Base-by-base conservation (phyloP, 2,329 filamentous ascomycete species). In the Ophiostoma novo-ulmi region DNA sequence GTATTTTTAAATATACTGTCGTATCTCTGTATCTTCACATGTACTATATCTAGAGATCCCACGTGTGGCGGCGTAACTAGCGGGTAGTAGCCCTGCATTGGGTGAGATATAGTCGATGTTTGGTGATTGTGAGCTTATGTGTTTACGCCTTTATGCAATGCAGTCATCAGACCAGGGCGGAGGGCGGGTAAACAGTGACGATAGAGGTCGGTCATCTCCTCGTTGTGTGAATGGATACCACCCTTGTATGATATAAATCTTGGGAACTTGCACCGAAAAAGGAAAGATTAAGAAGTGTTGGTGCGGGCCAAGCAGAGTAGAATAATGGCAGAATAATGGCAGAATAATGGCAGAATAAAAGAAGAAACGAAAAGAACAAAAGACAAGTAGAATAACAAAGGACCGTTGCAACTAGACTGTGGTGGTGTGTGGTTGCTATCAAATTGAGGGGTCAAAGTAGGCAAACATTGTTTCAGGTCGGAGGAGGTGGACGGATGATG, bases 381-480 rank as follows among this genome's bases (percentile, higher is more conserved):
- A 48, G 44, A n/a, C 10, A 58, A 58, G 52, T 58, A 58, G 52
- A 58, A 58, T 58, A 58, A 58, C 52, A 58, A 26, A 58, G 52
- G 13, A 22, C 52, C 52, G 52, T 58, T 58, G 52, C 44, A 20
- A 20, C 44, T 3, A 44, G 3, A 26, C n/a, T 26, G 17, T 26
- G 52, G 52, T 58, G 52, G 52, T 11, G 17, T 58, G 52, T 17
- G 52, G 52, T 58, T 31, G 52, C 17, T 58, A 58, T 58, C 52
- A 14, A 26, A 58, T 31, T 22, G 52, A 58, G 52, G 52, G 52
- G 52, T 58, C 52, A 26, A 26, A 17, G 52, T 58, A 58, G 52
- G 52, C 52, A 58, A 58, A 58, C 52, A 58, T 26, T 44, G 52
- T 58, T 58, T 58, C 52, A 58, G 52, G 52, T 58, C 10, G 14